Percentiles rank a stretch among this genome's conserved stretches.
phyloP scores from a whole-genome alignment of 2,329 filamentous ascomycete genomes.

The Clonostachys rosea region DNA sequence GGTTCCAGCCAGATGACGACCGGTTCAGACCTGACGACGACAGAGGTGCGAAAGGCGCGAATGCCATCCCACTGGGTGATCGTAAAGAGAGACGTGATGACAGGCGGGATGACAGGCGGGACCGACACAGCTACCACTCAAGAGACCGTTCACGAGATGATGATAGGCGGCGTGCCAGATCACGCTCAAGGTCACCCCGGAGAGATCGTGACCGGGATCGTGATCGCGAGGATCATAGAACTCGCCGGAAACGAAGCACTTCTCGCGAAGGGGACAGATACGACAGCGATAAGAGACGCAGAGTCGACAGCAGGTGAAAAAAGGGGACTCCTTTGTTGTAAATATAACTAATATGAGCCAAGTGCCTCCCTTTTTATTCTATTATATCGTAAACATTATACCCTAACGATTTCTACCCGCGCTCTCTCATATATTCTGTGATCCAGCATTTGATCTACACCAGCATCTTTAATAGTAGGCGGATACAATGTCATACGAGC shows the following conservation, averaged over 20 bases:
- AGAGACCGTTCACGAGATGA: slow-evolving; percentile 6
- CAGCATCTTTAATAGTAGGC: slow-evolving; percentile 48
- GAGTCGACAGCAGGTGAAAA: slow-evolving; percentile 37
- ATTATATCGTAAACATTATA: slow-evolving; percentile 33
- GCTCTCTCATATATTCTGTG: slow-evolving; percentile 80
- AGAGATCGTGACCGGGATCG: slow-evolving; percentile 35
- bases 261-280: slow-evolving; percentile 50
- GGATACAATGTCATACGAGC: slow-evolving; percentile 73
- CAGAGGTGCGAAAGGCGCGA: slow-evolving; percentile 56
- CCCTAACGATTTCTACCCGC: slow-evolving; percentile 81
- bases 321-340: no score
- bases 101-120: slow-evolving; percentile 21
- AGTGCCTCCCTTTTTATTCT: no score
- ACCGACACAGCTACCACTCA: slow-evolving; percentile 16
- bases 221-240: slow-evolving; percentile 19
- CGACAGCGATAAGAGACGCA: slow-evolving; percentile 55
- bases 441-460: slow-evolving; percentile 51
- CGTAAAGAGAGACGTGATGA: slow-evolving; percentile 31
- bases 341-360: no score
- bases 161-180: slow-evolving; percentile 17
- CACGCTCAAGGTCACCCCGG: slow-evolving; percentile 46
- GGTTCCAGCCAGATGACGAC: slow-evolving; percentile 62
- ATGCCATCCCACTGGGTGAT: slow-evolving; percentile 65
- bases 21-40: slow-evolving; percentile 32
- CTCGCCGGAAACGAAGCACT: slow-evolving; percentile 52